Evolutionary conservation across 2,329 filamentous ascomycete genomes (phyloP).

Genomic region (Fusarium pseudocircinatum): DNA sequence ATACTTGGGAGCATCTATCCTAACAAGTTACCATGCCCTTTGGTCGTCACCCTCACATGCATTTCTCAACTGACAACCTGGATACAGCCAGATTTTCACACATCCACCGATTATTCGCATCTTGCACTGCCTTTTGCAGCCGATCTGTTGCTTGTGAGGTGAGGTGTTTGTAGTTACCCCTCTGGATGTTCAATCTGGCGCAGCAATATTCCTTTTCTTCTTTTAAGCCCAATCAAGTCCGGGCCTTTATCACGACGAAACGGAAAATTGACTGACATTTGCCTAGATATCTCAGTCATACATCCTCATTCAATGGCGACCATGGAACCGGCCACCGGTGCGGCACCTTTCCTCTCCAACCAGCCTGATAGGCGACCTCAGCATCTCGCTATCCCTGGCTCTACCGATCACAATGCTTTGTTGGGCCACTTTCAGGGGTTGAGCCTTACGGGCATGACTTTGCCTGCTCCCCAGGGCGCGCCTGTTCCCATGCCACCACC

Average conservation of each 20-base stretch:
- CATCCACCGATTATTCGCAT: slow-evolving; percentile 45
- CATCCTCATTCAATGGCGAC: slow-evolving; percentile 44
- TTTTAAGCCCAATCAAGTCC: not conserved
- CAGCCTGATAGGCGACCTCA: slow-evolving; percentile 45
- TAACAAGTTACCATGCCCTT: not conserved
- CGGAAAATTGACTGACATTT: not conserved
- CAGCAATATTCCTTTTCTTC: not conserved
- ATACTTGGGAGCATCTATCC: not conserved
- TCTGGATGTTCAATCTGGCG: not conserved
- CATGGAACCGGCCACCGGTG: slow-evolving; percentile 51
- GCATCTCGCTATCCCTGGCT: slow-evolving; percentile 44
- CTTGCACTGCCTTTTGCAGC: slow-evolving; percentile 43
- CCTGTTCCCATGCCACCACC: slow-evolving; percentile 49
- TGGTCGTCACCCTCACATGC: not conserved
- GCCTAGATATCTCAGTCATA: slow-evolving; percentile 47
- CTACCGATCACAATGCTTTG: slow-evolving; percentile 45
- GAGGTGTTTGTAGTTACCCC: slow-evolving; percentile 12
- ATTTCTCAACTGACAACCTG: not conserved
- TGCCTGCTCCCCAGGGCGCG: slow-evolving; percentile 44
- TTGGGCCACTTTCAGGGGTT: slow-evolving; percentile 51
- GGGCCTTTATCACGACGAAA: not conserved
- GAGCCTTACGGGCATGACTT: slow-evolving; percentile 50
- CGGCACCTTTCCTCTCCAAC: slow-evolving; percentile 46
- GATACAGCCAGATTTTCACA: slow-evolving; percentile 43
- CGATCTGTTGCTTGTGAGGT: slow-evolving; percentile 49